Evolutionary conservation across 305 asterid species (phyloP), one percentile per base, ranked within the genome.

Genomic region (Solanum hybrid): DNA sequence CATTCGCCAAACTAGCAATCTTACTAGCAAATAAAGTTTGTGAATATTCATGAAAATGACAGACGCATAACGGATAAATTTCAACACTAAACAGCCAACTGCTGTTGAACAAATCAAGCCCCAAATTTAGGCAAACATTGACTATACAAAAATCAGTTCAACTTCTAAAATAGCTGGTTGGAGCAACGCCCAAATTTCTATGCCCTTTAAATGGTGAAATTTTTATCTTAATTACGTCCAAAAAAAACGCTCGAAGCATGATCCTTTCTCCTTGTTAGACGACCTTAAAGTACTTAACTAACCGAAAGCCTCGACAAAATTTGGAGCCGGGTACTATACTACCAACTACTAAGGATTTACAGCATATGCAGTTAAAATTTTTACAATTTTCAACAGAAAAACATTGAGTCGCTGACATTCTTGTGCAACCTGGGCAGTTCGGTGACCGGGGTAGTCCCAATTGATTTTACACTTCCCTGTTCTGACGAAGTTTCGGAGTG

Each of bases 371-470:
- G 29, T 83, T 29, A 12, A 84, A 84, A 29, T 1, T 9, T 84
- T 84, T 31, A 83, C 24, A 72, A 17, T 41, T 70, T 88, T 96
- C 95, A 97, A 89, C 99, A 97, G 91, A 97, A 97, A 94, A 97
- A 97, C 98, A 97, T 97, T 82, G 99, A 96, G 88, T 95, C 93
- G 31, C 94, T 97, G 87, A 96, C 95, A 27, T 92, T 85, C 90
- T 94, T 51, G 87, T 96, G 95, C 90, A 97, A 96, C 94, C 94
- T 91, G 83, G 99, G 98, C 77, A 97, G 94, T 92, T 95, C 94
- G 1, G 98, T 95, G 26, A 95, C 89, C 2, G 90, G 90, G 72
- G 91, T 81, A 57, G 81, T 91, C 39, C 92, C 95, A 29, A 89
- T 90, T 14, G 94, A 84, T 15, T 93, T 90, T 88, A 84, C 17